Conservation (phyloP, 352 stramenopile species). For the Pseudoperonospora humuli region DNA sequence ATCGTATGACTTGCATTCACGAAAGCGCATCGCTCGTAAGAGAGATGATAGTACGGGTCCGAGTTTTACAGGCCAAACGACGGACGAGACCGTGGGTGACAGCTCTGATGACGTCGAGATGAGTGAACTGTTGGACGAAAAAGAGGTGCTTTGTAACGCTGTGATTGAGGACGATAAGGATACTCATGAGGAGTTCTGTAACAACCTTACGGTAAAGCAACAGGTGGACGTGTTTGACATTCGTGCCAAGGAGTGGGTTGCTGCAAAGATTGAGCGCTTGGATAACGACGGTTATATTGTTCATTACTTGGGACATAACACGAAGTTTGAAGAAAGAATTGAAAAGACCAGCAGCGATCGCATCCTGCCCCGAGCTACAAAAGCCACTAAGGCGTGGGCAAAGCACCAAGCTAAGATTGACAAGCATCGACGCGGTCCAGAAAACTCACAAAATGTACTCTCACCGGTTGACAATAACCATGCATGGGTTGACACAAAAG, state of each 20-base stretch:
- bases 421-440: slow-evolving; percentile 25
- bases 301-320: slow-evolving; percentile 68
- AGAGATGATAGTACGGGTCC: not conserved
- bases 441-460: too few species aligned
- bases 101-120: slow-evolving; percentile 32
- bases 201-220: slow-evolving; percentile 22
- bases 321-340: slow-evolving; percentile 47
- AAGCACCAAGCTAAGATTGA: slow-evolving; percentile 36
- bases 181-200: slow-evolving; percentile 26
- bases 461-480: slow-evolving; percentile 1
- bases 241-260: slow-evolving; percentile 42
- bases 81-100: slow-evolving; percentile 22
- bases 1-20: slow-evolving; percentile 1
- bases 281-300: slow-evolving; percentile 29
- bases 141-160: slow-evolving; percentile 14
- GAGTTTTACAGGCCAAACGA: slow-evolving; percentile 12
- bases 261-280: slow-evolving; percentile 41
- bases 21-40: slow-evolving; percentile 18
- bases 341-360: slow-evolving; percentile 16
- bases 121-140: slow-evolving; percentile 12
- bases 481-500: slow-evolving; percentile 2
- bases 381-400: slow-evolving; percentile 33
- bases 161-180: slow-evolving; percentile 14
- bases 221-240: slow-evolving; percentile 58
- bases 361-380: slow-evolving; percentile 33